Base-by-base conservation (phyloP, 176 grass and related monocot genomes). In the Oryza meridionalis region DNA sequence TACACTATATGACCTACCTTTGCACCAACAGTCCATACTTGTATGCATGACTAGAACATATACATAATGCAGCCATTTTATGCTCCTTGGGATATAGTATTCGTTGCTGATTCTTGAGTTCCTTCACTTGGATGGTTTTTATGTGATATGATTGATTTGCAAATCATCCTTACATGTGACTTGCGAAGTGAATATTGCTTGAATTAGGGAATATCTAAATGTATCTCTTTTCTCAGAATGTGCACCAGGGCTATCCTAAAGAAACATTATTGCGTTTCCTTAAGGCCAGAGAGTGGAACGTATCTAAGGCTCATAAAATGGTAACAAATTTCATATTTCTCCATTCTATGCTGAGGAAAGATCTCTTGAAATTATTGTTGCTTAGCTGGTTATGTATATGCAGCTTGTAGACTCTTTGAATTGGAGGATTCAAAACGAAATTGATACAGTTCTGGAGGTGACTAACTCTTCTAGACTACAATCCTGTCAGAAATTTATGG, bases 221-320 rank as follows among this genome's bases (percentile, higher is more conserved):
- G 35, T 44, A 25, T 58, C 70, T 62, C 33, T 11, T 78, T 77
- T 87, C 62, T 64, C 91, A 98, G 93, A 98, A 98, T 90, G 37
- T 96, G 50, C 96, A 98, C 74, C 93, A 98, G 74, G 96, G 93
- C 14, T 85, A 95, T 89, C 79, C 69, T 61, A 90, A 81, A 87
- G 89, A 94, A 92, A 95, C 96, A 67, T 40, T 95, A 47, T n/a
- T 79, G 43, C 93, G 96, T 49, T 98, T 95, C 81, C 93, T 98
- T 17, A 93, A 94, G 81, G 96, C 93, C 37, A 98, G 96, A 86
- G 96, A 98, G 72, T 94, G 93, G 88, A 94, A 81, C 1, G 71
- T 90, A 69, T 40, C 83, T 44, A 98, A 96, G 90, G 89, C 96
- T 86, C 88, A 98, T 84, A 98, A 96, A 86, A 98, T 98, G 96